These are phyloP conservation scores for Elsinoe arachidis DNA, from an alignment of 2,329 filamentous ascomycete species.

Conservation along the genomic window DNA sequence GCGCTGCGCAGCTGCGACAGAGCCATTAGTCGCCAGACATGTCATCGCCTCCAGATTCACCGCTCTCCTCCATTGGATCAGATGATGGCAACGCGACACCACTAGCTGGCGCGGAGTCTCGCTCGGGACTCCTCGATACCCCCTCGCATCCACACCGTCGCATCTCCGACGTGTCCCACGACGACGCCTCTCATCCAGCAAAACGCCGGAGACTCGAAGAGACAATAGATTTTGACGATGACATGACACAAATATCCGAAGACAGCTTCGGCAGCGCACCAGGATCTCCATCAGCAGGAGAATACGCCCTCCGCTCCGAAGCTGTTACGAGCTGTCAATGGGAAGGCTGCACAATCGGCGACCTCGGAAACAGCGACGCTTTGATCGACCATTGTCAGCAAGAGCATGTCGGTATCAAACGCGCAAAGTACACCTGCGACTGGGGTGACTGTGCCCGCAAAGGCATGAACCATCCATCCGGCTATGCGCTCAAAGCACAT, in stretches of 20 bases:
- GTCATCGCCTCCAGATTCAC: conserved; percentile 15
- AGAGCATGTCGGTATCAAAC: conserved; percentile 75
- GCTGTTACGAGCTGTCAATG: conserved; percentile 42
- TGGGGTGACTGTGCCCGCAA: conserved; percentile 87
- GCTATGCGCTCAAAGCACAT: conserved; percentile 90
- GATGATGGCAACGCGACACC: conserved; percentile 43
- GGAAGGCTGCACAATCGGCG: conserved; percentile 42
- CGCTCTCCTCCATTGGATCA: conserved; percentile 54
- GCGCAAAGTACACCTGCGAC: conserved; percentile 97
- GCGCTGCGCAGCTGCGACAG: background rate
- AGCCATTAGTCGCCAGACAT: background rate
- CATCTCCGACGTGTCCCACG: conserved; percentile 8
- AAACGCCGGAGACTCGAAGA: conserved; percentile 33
- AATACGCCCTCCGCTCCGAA: conserved; percentile 35
- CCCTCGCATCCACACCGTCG: conserved; percentile 10
- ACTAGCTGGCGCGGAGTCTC: background rate
- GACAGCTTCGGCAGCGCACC: conserved; percentile 76
- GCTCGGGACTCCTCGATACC: background rate
- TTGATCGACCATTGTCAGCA: conserved; percentile 57
- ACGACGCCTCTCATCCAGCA: conserved; percentile 20
- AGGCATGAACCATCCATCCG: conserved; percentile 84
- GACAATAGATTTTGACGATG: conserved; percentile 30
- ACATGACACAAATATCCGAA: conserved; percentile 63
- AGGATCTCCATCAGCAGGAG: conserved; percentile 41
- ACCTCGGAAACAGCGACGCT: conserved; percentile 43